phyloP scores from a whole-genome alignment of 2,329 filamentous ascomycete genomes.

The Chaetomium sp. region DNA sequence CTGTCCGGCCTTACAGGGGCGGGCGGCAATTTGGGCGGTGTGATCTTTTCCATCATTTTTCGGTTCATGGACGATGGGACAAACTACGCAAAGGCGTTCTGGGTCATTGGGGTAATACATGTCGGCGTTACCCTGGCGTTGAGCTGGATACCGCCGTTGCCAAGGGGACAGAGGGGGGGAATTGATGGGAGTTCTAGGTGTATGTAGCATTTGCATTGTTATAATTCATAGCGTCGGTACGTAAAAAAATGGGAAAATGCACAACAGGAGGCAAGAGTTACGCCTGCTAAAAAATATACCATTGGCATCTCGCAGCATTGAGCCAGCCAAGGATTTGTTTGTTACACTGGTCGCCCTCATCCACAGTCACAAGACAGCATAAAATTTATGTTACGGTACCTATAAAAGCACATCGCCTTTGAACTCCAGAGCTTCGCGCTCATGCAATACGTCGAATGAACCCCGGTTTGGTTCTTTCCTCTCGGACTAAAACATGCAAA shows the following conservation, averaged over 20 bases:
- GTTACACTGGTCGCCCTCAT: too few relatives aligned
- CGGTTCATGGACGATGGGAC: conserved; percentile 65
- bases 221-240: too few relatives aligned
- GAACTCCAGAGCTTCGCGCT: background rate
- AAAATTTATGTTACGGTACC: too few relatives aligned
- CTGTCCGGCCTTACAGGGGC: conserved; percentile 80
- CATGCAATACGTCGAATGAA: background rate
- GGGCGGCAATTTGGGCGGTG: conserved; percentile 79
- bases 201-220: too few relatives aligned
- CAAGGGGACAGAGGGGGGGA: conserved; percentile 54
- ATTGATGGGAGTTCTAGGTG: conserved; percentile 30
- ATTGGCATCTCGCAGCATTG: background rate
- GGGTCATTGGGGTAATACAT: conserved; percentile 79
- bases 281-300: too few relatives aligned
- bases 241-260: too few relatives aligned
- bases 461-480: background rate
- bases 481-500: background rate
- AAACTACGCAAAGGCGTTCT: conserved; percentile 70
- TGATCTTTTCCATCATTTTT: conserved; percentile 83
- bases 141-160: conserved; percentile 57
- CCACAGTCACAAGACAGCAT: too few relatives aligned
- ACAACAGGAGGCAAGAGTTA: too few relatives aligned
- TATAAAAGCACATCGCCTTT: background rate
- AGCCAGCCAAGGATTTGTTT: background rate
- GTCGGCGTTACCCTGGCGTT: conserved; percentile 70